Evolutionary conservation across 139 green algal species (phyloP), one percentile per base, ranked within the genome.

Genomic region (Haematococcus lacustris): DNA sequence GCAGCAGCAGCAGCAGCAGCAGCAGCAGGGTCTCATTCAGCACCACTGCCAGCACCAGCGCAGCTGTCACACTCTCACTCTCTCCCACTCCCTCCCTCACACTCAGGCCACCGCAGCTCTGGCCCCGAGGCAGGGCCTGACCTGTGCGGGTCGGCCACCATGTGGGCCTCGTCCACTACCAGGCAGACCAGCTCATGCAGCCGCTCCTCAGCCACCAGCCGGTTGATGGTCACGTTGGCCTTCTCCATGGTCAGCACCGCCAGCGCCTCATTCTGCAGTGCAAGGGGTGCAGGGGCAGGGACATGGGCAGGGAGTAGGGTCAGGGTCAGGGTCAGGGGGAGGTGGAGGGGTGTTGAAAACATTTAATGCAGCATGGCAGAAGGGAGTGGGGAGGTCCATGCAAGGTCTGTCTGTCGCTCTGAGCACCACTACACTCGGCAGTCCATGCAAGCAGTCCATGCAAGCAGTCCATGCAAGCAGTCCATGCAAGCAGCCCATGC

Each of bases 91-190:
- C 7, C 17, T 5, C 17, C 7, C 6, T 33, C 6, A 26, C 53
- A 63, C 47, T n/a, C 47, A 57, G 17, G 21, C 47, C 13, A 13
- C 13, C n/a, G 17, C 17, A 63, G 47, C 47, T 21, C 53, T 37
- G 9, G 17, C 53, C 32, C 17, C 5, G 13, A 63, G 66, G 57
- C 41, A 70, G 71, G 47, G 33, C 3, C 32, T 28, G 83, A 93
- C 60, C 97, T 83, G 69, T 86, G 75, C 37, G 77, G 66, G 64
- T 80, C 50, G 61, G 66, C 32, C 51, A 93, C 79, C 90, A 96
- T 94, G 81, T 96, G 91, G 40, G 90, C 75, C 76, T 97, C 91
- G 68, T 97, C 91, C n/a, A 96, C 80, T 2, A 96, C 86, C 37
- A 96, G 87, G 43, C 79, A 76, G 47, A 79, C 83, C 38, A 94